Percentiles rank a stretch among this genome's conserved stretches.
Conservation (phyloP, 352 stramenopile genomes). For the Phytopythium mirpurense region DNA sequence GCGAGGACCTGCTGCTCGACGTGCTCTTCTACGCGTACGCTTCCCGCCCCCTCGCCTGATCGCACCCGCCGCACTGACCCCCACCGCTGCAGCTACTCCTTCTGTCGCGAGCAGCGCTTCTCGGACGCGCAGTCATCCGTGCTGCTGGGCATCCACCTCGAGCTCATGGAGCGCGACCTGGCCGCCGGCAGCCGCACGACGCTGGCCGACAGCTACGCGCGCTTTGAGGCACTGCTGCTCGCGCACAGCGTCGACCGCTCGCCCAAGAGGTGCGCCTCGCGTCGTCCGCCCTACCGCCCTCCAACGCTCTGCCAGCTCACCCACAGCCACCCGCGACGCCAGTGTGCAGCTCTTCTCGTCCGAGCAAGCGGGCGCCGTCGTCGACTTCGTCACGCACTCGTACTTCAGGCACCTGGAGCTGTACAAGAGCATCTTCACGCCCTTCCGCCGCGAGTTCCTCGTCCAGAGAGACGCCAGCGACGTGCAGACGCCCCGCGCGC, state of each 20-base stretch:
- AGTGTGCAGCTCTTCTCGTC: conserved; percentile 58
- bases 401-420: conserved; percentile 81
- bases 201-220: conserved; percentile 43
- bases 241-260: conserved; percentile 64
- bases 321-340: neutral
- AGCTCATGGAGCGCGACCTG: conserved; percentile 61
- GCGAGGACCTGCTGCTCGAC: conserved; percentile 41
- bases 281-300: neutral
- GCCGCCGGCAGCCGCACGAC: conserved; percentile 31
- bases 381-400: conserved; percentile 70
- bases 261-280: conserved; percentile 43
- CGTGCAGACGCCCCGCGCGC: conserved; percentile 31
- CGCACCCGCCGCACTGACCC: conserved; percentile 34
- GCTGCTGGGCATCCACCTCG: conserved; percentile 61
- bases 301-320: neutral
- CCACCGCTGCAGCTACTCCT: conserved; percentile 23
- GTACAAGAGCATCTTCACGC: conserved; percentile 80
- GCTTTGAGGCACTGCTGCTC: conserved; percentile 59
- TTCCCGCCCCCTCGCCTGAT: conserved; percentile 1
- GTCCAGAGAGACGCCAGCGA: conserved; percentile 38
- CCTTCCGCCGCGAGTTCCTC: conserved; percentile 46
- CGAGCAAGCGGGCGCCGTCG: conserved; percentile 41
- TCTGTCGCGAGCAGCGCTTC: conserved; percentile 63
- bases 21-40: conserved; percentile 55
- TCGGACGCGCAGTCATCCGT: conserved; percentile 49